Evolutionary conservation across 2,329 filamentous ascomycete genomes (phyloP).

Genomic region (Aspergillus melleus): DNA sequence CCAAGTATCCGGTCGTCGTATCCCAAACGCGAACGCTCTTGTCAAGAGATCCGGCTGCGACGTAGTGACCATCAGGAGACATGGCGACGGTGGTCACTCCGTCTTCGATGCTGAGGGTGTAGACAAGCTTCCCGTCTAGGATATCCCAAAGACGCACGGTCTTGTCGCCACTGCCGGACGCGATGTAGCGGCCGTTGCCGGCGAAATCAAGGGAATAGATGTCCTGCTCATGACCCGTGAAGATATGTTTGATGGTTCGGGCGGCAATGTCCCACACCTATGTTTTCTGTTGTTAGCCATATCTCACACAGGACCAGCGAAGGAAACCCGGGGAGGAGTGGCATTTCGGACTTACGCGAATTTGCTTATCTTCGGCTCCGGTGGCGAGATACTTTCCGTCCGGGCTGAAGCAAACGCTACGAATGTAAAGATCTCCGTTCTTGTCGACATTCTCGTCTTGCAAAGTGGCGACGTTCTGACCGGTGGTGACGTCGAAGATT

Average conservation of each 20-base stretch:
- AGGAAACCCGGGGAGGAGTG: neutral
- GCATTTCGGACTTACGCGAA: constrained; percentile 65
- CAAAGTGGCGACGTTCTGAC: constrained; percentile 83
- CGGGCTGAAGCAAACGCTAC: constrained; percentile 97
- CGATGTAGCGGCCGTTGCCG: constrained; percentile 88
- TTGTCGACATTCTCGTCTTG: constrained; percentile 87
- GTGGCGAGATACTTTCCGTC: constrained; percentile 93
- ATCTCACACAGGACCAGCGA: neutral
- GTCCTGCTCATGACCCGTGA: constrained; percentile 96
- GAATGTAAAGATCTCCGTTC: constrained; percentile 90
- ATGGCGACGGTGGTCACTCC: constrained; percentile 97
- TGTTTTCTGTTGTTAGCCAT: neutral
- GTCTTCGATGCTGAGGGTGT: constrained; percentile 90
- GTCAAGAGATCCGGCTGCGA: constrained; percentile 91
- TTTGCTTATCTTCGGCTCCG: constrained; percentile 95
- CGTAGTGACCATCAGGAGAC: constrained; percentile 89
- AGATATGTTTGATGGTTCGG: constrained; percentile 84
- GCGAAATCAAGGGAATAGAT: constrained; percentile 97
- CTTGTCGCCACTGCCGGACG: constrained; percentile 90
- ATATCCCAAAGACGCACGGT: constrained; percentile 97
- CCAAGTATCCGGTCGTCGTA: constrained; percentile 77
- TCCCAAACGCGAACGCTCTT: constrained; percentile 99
- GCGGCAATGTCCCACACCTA: constrained; percentile 92
- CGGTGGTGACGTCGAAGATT: constrained; percentile 89
- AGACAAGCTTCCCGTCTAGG: constrained; percentile 74